These are phyloP conservation scores for Achaetomium macrosporum DNA, from an alignment of 2,329 filamentous ascomycete species.

Conservation along the genomic window DNA sequence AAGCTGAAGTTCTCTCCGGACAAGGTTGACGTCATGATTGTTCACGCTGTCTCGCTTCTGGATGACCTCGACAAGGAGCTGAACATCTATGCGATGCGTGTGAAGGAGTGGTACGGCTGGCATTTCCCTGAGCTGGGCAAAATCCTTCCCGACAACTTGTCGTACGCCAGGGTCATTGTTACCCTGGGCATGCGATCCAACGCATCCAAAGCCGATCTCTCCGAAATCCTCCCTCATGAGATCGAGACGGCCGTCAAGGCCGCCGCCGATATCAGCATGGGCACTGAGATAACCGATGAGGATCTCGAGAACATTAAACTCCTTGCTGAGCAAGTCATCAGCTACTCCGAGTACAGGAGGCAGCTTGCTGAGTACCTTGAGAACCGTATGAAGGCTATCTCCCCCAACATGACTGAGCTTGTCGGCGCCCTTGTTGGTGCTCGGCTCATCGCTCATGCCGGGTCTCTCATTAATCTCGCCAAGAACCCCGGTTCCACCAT, in stretches of 20 bases:
- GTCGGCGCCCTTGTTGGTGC: constrained; percentile 92
- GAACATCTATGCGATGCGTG: constrained; percentile 97
- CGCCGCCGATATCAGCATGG: constrained; percentile 95
- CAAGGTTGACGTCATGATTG: constrained; percentile 99
- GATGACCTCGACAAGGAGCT: constrained; percentile 98
- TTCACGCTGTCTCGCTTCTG: constrained; percentile 88
- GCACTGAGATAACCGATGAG: constrained; percentile 89
- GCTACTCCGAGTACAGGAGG: constrained; percentile 82
- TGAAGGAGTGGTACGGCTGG: constrained; percentile 99
- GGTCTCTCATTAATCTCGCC: constrained; percentile 88
- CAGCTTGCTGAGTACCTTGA: constrained; percentile 86
- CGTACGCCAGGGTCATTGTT: constrained; percentile 83
- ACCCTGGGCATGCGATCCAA: constrained; percentile 85
- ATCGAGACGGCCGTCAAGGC: constrained; percentile 88
- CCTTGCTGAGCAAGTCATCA: constrained; percentile 87
- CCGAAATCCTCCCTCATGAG: constrained; percentile 90
- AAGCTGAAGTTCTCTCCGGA: constrained; percentile 98
- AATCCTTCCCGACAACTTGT: constrained; percentile 94
- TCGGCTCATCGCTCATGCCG: constrained; percentile 88
- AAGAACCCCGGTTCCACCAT: constrained; percentile 94
- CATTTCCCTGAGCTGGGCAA: constrained; percentile 98
- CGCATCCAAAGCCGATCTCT: constrained; percentile 68
- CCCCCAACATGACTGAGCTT: constrained; percentile 88
- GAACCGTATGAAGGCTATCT: constrained; percentile 92
- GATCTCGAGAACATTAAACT: constrained; percentile 90